Evolutionary conservation across 805 yeast genomes (phyloP), one percentile per base, ranked within the genome.

Genomic region (Citeromyces matritensis): DNA sequence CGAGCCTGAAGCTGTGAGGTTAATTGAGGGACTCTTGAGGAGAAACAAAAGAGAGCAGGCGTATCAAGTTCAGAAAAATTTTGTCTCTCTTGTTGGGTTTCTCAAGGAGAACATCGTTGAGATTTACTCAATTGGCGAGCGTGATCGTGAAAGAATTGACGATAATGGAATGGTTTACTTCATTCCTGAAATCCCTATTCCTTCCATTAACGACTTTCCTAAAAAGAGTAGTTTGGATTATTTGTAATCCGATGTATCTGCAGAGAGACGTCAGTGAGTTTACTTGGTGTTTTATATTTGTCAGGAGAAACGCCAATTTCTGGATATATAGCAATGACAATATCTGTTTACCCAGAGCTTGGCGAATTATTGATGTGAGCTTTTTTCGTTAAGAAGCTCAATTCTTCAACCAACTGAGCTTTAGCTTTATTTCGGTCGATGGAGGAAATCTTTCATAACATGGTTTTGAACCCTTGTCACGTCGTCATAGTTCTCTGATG

Each of bases 121-220:
- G 51, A 81, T 91, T 15, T 88, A 80, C 56, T 59, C 66, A 29
- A 73, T 85, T 51, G 76, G 81, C 40, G 95, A 84, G 43, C 70
- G 70, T 41, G 95, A 86, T 44, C 66, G 95, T 42, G 93, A 84
- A 54, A 71, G 97, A 53, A 56, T 80, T 35, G 88, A 86, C 49
- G 96, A 86, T 26, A 71, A 82, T 38, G 97, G 97, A 2, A 75
- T 79, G 39, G 68, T 82, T 8, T 88, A 83, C 43, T 62, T 70
- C 38, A 64, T 82, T 23, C 82, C 81, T 7, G 88, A 74, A 48
- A 77, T 78, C 26, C 84, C 88, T 1, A 60, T 63, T 15, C 95
- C 95, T 1, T 52, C 43, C 9, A 67, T 83, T 37, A 60, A 59
- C 27, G 77, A 67, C 6, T 81, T 82, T 55, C 74, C 82, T 10